Conservation (phyloP, 2,329 filamentous ascomycete genomes). For the Parasarocladium wereldwijsianum region DNA sequence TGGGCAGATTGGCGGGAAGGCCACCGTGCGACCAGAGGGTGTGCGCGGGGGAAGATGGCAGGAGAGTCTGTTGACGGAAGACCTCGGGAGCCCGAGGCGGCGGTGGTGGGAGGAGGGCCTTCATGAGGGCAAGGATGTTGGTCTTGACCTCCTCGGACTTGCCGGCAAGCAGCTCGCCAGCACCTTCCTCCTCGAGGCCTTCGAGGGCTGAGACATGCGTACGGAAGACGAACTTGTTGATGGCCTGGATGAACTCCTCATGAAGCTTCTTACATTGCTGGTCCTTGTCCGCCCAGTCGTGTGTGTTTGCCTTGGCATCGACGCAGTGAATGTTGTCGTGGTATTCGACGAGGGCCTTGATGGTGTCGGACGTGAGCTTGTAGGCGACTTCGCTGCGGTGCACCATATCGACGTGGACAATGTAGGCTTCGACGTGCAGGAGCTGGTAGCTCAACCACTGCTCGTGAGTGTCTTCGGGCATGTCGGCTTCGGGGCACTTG, state of each 20-base stretch:
- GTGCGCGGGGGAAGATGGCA: constrained; percentile 67
- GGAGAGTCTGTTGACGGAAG: constrained; percentile 69
- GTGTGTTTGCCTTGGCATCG: constrained; percentile 77
- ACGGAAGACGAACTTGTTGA: constrained; percentile 94
- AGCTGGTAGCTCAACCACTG: constrained; percentile 87
- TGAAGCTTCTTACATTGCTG: constrained; percentile 93
- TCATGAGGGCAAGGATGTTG: constrained; percentile 71
- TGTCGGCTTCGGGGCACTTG: constrained; percentile 73
- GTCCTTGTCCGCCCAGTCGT: constrained; percentile 95
- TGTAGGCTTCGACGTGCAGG: constrained; percentile 88
- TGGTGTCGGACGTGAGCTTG: constrained; percentile 91
- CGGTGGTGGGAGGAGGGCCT: constrained; percentile 72
- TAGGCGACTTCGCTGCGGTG: constrained; percentile 93
- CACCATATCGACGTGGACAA: constrained; percentile 98
- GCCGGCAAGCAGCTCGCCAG: constrained; percentile 80
- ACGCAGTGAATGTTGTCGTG: constrained; percentile 92
- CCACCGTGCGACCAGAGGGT: constrained; percentile 54
- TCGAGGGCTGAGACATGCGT: constrained; percentile 80
- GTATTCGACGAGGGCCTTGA: constrained; percentile 84
- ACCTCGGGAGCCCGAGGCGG: constrained; percentile 82
- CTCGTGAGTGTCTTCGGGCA: constrained; percentile 73
- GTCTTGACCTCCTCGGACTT: constrained; percentile 89
- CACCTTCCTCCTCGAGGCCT: constrained; percentile 90
- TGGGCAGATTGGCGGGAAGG: constrained; percentile 49
- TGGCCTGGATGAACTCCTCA: constrained; percentile 87